Evolutionary conservation across 2,329 filamentous ascomycete species (phyloP).

Genomic region (Aspergillus carbonarius): DNA sequence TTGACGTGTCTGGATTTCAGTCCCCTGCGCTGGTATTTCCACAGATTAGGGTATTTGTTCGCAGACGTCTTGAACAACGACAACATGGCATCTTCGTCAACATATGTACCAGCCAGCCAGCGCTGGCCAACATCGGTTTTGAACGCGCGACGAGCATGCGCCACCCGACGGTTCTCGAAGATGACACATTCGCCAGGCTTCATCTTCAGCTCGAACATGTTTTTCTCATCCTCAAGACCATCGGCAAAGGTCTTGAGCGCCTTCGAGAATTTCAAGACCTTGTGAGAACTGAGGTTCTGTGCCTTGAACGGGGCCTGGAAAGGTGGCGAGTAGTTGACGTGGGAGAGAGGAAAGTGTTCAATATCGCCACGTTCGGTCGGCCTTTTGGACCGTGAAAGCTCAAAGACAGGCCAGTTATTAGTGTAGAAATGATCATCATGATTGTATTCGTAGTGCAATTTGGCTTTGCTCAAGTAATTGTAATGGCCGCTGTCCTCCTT

Average conservation of each 20-base stretch:
- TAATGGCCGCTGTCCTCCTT: slow-evolving; percentile 15
- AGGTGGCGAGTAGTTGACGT: slow-evolving; percentile 72
- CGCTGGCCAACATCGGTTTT: slow-evolving; percentile 63
- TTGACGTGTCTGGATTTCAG: neutral
- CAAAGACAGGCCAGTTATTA: slow-evolving; percentile 57
- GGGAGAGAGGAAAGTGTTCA: slow-evolving; percentile 25
- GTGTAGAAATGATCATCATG: slow-evolving; percentile 65
- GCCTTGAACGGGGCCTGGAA: slow-evolving; percentile 61
- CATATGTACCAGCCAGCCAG: slow-evolving; percentile 84
- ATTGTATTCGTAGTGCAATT: slow-evolving; percentile 66
- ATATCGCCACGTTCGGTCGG: slow-evolving; percentile 11
- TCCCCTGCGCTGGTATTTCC: neutral
- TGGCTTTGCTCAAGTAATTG: slow-evolving; percentile 42
- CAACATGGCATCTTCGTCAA: slow-evolving; percentile 64
- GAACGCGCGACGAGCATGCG: slow-evolving; percentile 80
- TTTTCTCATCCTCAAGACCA: slow-evolving; percentile 57
- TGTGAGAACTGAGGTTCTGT: slow-evolving; percentile 8
- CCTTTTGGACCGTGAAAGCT: slow-evolving; percentile 19
- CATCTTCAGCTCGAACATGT: slow-evolving; percentile 70
- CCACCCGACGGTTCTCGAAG: slow-evolving; percentile 84
- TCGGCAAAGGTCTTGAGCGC: slow-evolving; percentile 61
- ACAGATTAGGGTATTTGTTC: neutral
- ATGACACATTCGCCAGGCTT: slow-evolving; percentile 82
- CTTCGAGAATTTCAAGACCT: slow-evolving; percentile 22
- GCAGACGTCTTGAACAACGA: slow-evolving; percentile 42